Evolutionary conservation across 345 rosid species (phyloP).

Genomic region (Litchi chinensis): DNA sequence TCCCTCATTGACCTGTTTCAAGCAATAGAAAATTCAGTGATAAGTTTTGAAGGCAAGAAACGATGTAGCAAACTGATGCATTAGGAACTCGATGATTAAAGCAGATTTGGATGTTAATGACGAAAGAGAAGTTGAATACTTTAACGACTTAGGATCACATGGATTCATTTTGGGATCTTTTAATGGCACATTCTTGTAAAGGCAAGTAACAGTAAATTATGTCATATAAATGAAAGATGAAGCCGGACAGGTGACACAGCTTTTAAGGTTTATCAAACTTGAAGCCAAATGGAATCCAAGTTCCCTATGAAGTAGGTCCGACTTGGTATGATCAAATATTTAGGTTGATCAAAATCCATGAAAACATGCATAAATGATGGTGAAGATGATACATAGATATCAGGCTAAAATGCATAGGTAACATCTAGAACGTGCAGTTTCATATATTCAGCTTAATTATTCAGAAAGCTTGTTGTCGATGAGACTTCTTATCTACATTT

Average conservation of each 20-base stretch:
- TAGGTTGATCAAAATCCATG: background rate
- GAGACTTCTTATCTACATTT: background rate
- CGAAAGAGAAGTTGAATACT: background rate
- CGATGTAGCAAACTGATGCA: background rate
- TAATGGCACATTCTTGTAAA: background rate
- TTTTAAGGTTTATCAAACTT: no score
- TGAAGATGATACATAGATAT: background rate
- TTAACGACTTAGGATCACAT: background rate
- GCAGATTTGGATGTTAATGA: background rate
- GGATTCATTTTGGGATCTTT: no score
- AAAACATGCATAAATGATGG: no score
- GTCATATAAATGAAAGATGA: background rate
- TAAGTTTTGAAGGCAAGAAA: background rate
- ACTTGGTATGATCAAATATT: background rate
- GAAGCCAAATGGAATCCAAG: no score
- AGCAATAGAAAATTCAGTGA: background rate
- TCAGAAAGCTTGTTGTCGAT: background rate
- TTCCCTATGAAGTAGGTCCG: no score
- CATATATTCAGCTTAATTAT: background rate
- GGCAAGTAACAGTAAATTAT: background rate
- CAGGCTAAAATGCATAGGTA: background rate
- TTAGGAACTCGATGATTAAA: background rate
- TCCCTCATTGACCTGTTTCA: conserved; percentile 78
- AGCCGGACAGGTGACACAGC: background rate
- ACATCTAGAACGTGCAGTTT: conserved; percentile 4